Evolutionary conservation across 768 basidiomycete species (phyloP), one percentile per base, ranked within the genome.

Genomic region (Amanita brunnescens): DNA sequence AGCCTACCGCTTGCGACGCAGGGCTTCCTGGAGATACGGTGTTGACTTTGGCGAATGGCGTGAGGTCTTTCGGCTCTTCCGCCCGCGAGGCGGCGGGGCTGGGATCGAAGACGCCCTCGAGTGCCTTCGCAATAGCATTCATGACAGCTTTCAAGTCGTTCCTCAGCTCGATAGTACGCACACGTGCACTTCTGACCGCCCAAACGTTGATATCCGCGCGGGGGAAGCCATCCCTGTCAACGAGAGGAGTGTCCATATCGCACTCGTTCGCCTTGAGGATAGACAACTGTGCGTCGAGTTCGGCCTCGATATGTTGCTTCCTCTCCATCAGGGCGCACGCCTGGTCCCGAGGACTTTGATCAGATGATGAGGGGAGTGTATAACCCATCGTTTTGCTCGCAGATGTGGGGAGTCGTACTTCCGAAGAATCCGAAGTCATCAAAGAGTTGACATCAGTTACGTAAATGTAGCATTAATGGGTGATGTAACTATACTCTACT

Each of bases 201-300:
- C 80, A 89, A 14, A 95, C 73, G 57, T 94, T 89, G 55, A 97
- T 77, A 67, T 95, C 87, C 12, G 80, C 81, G 12, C 91, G 77
- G 1, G 94, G 94, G 65, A 91, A 97, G 6, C 95, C 95, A 47
- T 96, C 88, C 0, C 71, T 55, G 62, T 96, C 92, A 42, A 96
- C 78, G 30, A 97, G 78, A 0, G 89, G 81, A 0, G 86, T 79
- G 21, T 78, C 67, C 72, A 91, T 78, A 2, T 77, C 81, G 29
- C 76, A 76, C 37, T 75, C 67, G 59, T 90, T 86, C 45, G 75
- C 69, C 58, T 73, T 70, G 57, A 91, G 79, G 49, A 90, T 74
- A 38, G 77, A 68, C 33, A 77, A 66, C 47, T 89, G 81, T 8
- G 70, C 67, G 49, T 77, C 73, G 47, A 94, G 76, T 58, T 90